Evolutionary conservation across 2,329 filamentous ascomycete genomes (phyloP).

Genomic region (Colletotrichum lini): DNA sequence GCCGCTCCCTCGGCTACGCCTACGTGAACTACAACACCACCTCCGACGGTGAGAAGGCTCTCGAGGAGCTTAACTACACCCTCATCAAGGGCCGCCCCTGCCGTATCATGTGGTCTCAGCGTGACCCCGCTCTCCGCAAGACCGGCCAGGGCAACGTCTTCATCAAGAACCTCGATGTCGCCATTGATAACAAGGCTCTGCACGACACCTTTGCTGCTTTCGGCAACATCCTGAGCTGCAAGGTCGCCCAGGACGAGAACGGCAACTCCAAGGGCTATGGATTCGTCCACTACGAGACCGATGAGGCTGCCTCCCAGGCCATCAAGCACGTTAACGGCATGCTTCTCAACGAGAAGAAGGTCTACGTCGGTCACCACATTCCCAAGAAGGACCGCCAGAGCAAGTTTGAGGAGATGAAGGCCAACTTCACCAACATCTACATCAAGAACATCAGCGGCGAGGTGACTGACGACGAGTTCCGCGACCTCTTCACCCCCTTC

Average conservation of each 20-base stretch:
- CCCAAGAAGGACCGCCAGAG: constrained; percentile 99
- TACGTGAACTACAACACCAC: constrained; percentile 99
- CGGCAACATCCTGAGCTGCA: constrained; percentile 99
- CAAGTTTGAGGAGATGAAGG: constrained; percentile 99
- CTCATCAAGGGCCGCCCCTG: constrained; percentile 98
- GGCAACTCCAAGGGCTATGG: constrained; percentile 99
- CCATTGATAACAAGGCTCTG: constrained; percentile 99
- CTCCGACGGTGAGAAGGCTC: constrained; percentile 94
- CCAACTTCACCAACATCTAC: constrained; percentile 99
- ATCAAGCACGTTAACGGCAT: constrained; percentile 99
- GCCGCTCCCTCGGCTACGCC: constrained; percentile 97
- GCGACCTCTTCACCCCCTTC: constrained; percentile 89
- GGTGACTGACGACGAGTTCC: constrained; percentile 94
- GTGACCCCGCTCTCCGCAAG: constrained; percentile 98
- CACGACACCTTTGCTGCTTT: constrained; percentile 99
- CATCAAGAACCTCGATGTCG: constrained; percentile 99
- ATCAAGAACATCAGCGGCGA: constrained; percentile 96
- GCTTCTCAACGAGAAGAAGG: constrained; percentile 99
- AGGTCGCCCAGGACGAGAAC: constrained; percentile 97
- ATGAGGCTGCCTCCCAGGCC: constrained; percentile 94
- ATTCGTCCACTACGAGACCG: constrained; percentile 99
- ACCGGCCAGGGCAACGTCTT: constrained; percentile 99
- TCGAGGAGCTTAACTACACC: constrained; percentile 99
- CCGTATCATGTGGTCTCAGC: constrained; percentile 99
- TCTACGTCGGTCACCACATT: constrained; percentile 99